Evolutionary conservation across 768 basidiomycete species (phyloP), one percentile per base, ranked within the genome.

Genomic region (Leccinum uliginosum): DNA sequence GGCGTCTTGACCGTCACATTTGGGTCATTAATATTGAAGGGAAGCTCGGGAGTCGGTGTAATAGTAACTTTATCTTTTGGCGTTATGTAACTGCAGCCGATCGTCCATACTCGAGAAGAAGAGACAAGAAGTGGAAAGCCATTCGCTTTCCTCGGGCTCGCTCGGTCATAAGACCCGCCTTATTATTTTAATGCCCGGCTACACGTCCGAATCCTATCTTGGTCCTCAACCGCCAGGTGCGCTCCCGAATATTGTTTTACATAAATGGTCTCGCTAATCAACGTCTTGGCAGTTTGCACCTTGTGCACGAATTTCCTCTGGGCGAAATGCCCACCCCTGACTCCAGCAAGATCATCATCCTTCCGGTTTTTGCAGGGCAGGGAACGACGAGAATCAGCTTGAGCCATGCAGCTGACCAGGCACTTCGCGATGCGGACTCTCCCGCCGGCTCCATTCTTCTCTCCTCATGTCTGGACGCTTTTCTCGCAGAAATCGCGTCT

Each of bases 331-430:
- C 38, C 26, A 30, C 43, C 59, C 53, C 56, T 53, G 47, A 50
- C 26, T 12, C 30, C 0, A 45, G 10, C 9, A 43, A n/a, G 21
- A 51, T 72, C 57, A 11, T 62, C 24, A 12, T 62, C 26, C 62
- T 85, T 46, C 84, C 81, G 4, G 67, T 83, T 17, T 86, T 86
- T 61, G 74, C 80, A 45, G 83, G 84, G 6, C 84, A 86, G 62
- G 84, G 82, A 3, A 75, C 78, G 3, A 50, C 73, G 11, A 67
- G 69, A 12, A 59, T 72, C 23, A 73, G 71, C 48, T 59, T 74
- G 26, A 53, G 59, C 15, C 65, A 68, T 30, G 71, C 73, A 15
- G 68, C 69, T 7, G 68, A 73, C 24, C 76, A 76, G 62, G 77
- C 78, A 6, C 54, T 78, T 19, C 67, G 61, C 29, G 80, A 81